A percentile compares a stretch with the other conserved stretches of the same genome.
These are phyloP conservation scores for Leptographium wingfieldii DNA, from an alignment of 2,329 filamentous ascomycete genomes.

Conservation along the genomic window DNA sequence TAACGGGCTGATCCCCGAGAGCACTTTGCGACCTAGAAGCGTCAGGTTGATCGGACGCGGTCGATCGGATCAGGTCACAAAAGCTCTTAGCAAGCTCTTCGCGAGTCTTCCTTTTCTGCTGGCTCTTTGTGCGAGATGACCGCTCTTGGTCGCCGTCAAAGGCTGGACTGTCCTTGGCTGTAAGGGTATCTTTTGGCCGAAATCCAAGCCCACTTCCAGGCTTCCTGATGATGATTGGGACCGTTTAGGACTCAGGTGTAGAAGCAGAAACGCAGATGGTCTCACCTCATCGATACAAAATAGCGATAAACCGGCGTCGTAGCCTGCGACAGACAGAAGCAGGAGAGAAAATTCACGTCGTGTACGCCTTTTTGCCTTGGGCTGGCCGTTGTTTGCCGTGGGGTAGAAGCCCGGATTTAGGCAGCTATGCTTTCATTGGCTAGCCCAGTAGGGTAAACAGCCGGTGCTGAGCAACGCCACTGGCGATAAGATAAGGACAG, in stretches of 20 bases:
- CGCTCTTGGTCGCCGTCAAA: background rate
- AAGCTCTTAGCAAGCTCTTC: conserved; percentile 14
- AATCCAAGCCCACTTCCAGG: conserved; percentile 12
- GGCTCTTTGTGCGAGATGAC: background rate
- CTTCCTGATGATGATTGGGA: background rate
- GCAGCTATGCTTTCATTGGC: background rate
- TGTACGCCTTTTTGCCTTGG: background rate
- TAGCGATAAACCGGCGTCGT: background rate
- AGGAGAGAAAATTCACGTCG: background rate
- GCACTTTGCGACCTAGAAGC: background rate
- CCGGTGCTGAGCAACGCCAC: background rate
- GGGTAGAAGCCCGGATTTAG: background rate
- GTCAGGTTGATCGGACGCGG: conserved; percentile 12
- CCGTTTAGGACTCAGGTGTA: background rate
- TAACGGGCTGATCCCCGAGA: background rate
- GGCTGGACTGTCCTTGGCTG: conserved; percentile 3
- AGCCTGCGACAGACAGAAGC: background rate
- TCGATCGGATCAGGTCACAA: conserved; percentile 14
- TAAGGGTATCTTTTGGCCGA: conserved; percentile 16
- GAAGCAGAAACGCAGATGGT: background rate
- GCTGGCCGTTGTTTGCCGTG: background rate
- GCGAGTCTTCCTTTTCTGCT: background rate
- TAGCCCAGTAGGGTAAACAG: background rate
- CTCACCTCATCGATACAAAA: background rate
- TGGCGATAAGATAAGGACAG: background rate